Base-by-base conservation (phyloP, 352 stramenopile genomes). In the Globisporangium nunn region DNA sequence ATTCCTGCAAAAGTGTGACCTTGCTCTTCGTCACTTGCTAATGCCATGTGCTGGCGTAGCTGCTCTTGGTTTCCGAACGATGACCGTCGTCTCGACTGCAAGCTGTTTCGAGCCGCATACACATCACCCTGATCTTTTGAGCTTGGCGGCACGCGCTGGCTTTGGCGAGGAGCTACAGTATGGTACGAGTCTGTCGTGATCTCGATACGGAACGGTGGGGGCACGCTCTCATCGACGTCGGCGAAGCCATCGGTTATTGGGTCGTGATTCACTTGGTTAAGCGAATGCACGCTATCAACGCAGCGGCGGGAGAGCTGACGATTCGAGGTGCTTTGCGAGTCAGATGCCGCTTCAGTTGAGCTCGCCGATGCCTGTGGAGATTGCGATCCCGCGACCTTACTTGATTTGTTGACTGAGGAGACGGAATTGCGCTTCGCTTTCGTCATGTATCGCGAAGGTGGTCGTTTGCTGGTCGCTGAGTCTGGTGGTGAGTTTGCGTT, bases 161-260 rank as follows among this genome's bases (percentile, higher is more conserved):
- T 50, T 8, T 28, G 50, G 3, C 33, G 29, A 6, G 30, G 43
- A 49, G 33, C 35, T 43, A 37, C 12, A 14, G 48, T 2, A 23
- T 66, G 52, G 7, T 56, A 56, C 2, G 68, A 66, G 50, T 85
- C 67, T 0, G 79, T 93, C 3, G 80, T 88, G 47, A 93, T 82
- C 58, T 93, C 64, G 28, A 93, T 89, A 7, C 74, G 67, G 51
- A 93, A 93, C n/a, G 84, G 84, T 3, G 79, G 76, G 0, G 84
- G 84, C 3, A 92, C 72, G 8, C 72, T 90, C 53, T 93, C 84
- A 30, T 93, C 84, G 0, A 93, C 77, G 1, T 88, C 79, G 0
- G 83, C 72, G 58, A 93, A 93, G 0, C 84, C 84, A 39, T 93
- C 84, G 0, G 69, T 88, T 52, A 81, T 88, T 0, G 84, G 84